A percentile compares a stretch with the other conserved stretches of the same genome.
Evolutionary conservation across 2,329 filamentous ascomycete genomes (phyloP).

Genomic region (Aspergillus sp.): DNA sequence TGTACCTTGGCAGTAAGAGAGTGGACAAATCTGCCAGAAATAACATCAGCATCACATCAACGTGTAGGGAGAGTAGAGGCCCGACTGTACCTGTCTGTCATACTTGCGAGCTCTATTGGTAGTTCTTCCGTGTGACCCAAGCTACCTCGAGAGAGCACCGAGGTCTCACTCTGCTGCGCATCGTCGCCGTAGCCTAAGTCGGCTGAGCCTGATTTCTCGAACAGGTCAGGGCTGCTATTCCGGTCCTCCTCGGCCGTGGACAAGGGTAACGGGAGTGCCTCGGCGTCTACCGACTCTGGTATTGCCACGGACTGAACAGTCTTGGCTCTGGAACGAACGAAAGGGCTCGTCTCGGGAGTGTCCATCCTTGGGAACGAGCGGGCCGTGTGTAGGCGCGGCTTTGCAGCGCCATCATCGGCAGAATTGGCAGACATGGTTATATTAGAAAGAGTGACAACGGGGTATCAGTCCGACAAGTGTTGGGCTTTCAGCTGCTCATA

Average conservation of each 20-base stretch:
- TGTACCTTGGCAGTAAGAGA: slow-evolving; percentile 86
- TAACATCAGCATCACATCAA: slow-evolving; percentile 9
- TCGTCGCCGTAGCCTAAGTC: slow-evolving; percentile 35
- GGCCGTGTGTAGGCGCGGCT: slow-evolving; percentile 29
- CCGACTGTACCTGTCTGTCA: slow-evolving; percentile 74
- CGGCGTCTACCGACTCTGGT: slow-evolving; percentile 28
- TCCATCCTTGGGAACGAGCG: slow-evolving; percentile 40
- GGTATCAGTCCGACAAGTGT: slow-evolving; percentile 17
- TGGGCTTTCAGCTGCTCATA: slow-evolving; percentile 24
- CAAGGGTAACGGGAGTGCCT: slow-evolving; percentile 26
- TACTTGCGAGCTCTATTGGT: slow-evolving; percentile 87
- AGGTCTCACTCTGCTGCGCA: slow-evolving; percentile 34
- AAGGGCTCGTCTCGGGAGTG: slow-evolving; percentile 24
- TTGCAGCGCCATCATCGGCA: slow-evolving; percentile 26
- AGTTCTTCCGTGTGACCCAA: slow-evolving; percentile 81
- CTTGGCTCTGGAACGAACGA: slow-evolving; percentile 29
- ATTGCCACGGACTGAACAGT: slow-evolving; percentile 28
- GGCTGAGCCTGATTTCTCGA: slow-evolving; percentile 46
- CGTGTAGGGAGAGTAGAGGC: neutral
- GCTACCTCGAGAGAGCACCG: slow-evolving; percentile 38
- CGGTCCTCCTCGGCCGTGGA: slow-evolving; percentile 27
- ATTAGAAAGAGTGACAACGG: neutral
- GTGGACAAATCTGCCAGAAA: slow-evolving; percentile 73
- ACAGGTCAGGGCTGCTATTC: slow-evolving; percentile 41
- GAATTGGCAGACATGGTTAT: slow-evolving; percentile 28